Conservation (phyloP, 2,329 filamentous ascomycete species). For the Aspergillus ochraceus region DNA sequence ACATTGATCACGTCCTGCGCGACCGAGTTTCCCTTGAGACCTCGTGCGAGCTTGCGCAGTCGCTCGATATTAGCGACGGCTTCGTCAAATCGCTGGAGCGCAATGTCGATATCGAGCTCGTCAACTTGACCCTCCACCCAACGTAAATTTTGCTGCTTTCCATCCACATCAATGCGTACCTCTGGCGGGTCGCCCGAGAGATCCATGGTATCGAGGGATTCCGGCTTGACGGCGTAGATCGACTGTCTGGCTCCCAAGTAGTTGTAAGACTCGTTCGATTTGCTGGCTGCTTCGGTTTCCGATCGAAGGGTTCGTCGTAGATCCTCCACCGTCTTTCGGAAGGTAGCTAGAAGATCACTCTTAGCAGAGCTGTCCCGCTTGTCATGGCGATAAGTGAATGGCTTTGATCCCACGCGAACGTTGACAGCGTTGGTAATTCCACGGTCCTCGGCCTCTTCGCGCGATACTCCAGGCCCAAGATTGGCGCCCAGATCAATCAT, state of each 20-base stretch:
- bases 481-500: slow-evolving; percentile 77
- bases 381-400: slow-evolving; percentile 91
- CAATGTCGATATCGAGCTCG: slow-evolving; percentile 93
- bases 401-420: slow-evolving; percentile 83
- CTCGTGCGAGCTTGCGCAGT: slow-evolving; percentile 73
- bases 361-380: slow-evolving; percentile 79
- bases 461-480: slow-evolving; percentile 36
- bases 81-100: slow-evolving; percentile 81
- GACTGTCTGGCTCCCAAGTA: slow-evolving; percentile 80
- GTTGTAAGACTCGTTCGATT: slow-evolving; percentile 79
- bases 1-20: slow-evolving; percentile 90
- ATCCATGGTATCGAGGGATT: slow-evolving; percentile 75
- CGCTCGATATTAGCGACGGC: slow-evolving; percentile 84
- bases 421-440: slow-evolving; percentile 81
- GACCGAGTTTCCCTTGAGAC: slow-evolving; percentile 79
- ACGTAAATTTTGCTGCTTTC: slow-evolving; percentile 91
- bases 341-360: slow-evolving; percentile 76
- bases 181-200: slow-evolving; percentile 69
- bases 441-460: slow-evolving; percentile 53
- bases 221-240: slow-evolving; percentile 69
- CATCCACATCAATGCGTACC: slow-evolving; percentile 91
- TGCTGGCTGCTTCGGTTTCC: slow-evolving; percentile 84
- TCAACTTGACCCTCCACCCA: slow-evolving; percentile 97
- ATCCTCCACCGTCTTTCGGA: slow-evolving; percentile 90
- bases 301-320: slow-evolving; percentile 80